Conservation (phyloP, 495 filamentous ascomycete species). For the Penicillium lividum region DNA sequence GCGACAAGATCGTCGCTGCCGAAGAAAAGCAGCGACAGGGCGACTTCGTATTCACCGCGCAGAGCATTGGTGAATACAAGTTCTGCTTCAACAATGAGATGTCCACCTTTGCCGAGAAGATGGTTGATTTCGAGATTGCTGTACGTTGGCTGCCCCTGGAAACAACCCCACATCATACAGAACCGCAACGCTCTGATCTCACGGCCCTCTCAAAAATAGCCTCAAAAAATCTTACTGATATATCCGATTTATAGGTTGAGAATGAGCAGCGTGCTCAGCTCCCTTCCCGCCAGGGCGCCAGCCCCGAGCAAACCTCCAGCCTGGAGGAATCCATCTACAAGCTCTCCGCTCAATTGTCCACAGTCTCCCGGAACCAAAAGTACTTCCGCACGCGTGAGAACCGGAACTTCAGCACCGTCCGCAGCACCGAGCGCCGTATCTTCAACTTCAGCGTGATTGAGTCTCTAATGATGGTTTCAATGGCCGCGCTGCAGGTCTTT, state of each 20-base stretch:
- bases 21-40: constrained; percentile 93
- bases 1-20: constrained; percentile 79
- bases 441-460: constrained; percentile 98
- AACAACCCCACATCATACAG: background rate
- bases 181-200: background rate
- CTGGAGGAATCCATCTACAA: constrained; percentile 97
- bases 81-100: constrained; percentile 99
- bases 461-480: constrained; percentile 85
- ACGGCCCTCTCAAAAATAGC: background rate
- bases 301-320: constrained; percentile 85
- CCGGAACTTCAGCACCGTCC: constrained; percentile 96
- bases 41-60: constrained; percentile 97
- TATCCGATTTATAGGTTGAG: constrained; percentile 66
- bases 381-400: constrained; percentile 99
- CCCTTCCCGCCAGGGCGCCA: constrained; percentile 86
- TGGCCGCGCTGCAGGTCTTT: constrained; percentile 97
- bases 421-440: constrained; percentile 91
- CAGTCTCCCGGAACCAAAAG: constrained; percentile 95
- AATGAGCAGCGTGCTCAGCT: constrained; percentile 82
- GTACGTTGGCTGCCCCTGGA: constrained; percentile 53
- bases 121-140: constrained; percentile 98
- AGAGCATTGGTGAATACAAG: constrained; percentile 87
- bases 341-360: constrained; percentile 90
- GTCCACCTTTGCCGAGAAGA: constrained; percentile 96
- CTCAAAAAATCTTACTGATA: background rate